Conservation (phyloP, 2,329 filamentous ascomycete species). For the Aciculosporium take region DNA sequence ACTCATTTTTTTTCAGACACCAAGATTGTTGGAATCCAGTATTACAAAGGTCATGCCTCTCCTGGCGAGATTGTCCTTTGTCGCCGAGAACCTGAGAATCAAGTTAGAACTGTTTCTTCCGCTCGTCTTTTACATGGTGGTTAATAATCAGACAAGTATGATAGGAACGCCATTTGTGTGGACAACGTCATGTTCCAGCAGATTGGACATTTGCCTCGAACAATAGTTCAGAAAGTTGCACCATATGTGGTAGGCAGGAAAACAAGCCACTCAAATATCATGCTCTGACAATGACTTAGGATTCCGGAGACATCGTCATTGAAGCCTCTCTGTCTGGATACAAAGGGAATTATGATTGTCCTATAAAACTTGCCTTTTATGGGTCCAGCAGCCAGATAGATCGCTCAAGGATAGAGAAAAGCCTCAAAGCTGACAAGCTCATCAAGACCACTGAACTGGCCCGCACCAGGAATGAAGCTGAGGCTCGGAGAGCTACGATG, state of each 20-base stretch:
- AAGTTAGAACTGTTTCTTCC: conserved; percentile 16
- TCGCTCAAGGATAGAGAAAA: conserved; percentile 40
- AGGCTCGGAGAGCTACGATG: conserved; percentile 33
- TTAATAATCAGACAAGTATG: conserved; percentile 31
- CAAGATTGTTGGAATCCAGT: conserved; percentile 40
- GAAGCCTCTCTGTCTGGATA: conserved; percentile 56
- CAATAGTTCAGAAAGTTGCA: conserved; percentile 55
- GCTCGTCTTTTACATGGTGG: not conserved
- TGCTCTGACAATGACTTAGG: conserved; percentile 20
- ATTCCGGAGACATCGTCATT: conserved; percentile 43
- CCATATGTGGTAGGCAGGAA: conserved; percentile 46
- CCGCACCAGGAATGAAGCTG: conserved; percentile 37
- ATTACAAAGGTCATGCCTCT: conserved; percentile 49
- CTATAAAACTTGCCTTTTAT: conserved; percentile 53
- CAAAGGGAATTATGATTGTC: conserved; percentile 57
- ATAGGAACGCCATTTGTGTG: conserved; percentile 63
- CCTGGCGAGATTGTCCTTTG: conserved; percentile 49
- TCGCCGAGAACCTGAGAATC: conserved; percentile 51
- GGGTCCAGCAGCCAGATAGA: conserved; percentile 45
- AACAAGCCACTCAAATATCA: not conserved
- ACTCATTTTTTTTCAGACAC: conserved; percentile 17
- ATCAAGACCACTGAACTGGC: conserved; percentile 43
- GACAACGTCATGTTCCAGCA: conserved; percentile 62
- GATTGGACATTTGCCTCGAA: conserved; percentile 64
- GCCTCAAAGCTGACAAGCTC: conserved; percentile 51